Percentiles rank a stretch among this genome's conserved stretches.
Conservation (phyloP, 345 rosid genomes). For the Rhodamnia argentea region DNA sequence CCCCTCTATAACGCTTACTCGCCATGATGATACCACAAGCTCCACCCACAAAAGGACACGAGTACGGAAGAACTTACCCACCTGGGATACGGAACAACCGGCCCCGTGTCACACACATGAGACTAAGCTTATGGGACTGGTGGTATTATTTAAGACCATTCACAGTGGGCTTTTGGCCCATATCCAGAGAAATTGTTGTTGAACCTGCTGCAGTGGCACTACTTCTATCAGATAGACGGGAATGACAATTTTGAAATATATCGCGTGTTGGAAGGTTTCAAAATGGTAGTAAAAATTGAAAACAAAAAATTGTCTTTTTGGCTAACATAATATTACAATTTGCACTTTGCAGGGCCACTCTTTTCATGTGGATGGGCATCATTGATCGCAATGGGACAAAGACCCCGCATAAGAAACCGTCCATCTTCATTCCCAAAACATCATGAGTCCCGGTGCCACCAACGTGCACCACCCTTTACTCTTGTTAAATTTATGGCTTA, state of each 20-base stretch:
- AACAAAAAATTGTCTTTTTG: background rate
- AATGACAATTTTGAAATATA: no score
- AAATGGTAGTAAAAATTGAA: background rate
- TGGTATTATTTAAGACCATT: background rate
- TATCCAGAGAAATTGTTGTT: background rate
- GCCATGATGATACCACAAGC: no score
- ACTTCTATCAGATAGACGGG: no score
- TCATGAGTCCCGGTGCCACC: background rate
- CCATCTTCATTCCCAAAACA: background rate
- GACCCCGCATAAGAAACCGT: background rate
- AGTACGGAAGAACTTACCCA: no score
- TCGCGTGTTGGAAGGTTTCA: no score
- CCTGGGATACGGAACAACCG: no score
- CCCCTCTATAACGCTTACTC: no score
- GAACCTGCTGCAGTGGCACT: no score
- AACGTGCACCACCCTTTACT: background rate
- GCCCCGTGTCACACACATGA: background rate
- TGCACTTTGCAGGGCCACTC: background rate
- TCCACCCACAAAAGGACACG: no score
- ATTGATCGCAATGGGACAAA: background rate
- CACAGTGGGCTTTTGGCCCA: background rate
- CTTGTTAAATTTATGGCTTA: background rate
- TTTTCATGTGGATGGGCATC: background rate
- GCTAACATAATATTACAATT: background rate
- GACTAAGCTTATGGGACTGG: background rate